These are phyloP conservation scores for Hordeum pubiflorum DNA, from an alignment of 202 grass and related monocot genomes.

Conservation along the genomic window DNA sequence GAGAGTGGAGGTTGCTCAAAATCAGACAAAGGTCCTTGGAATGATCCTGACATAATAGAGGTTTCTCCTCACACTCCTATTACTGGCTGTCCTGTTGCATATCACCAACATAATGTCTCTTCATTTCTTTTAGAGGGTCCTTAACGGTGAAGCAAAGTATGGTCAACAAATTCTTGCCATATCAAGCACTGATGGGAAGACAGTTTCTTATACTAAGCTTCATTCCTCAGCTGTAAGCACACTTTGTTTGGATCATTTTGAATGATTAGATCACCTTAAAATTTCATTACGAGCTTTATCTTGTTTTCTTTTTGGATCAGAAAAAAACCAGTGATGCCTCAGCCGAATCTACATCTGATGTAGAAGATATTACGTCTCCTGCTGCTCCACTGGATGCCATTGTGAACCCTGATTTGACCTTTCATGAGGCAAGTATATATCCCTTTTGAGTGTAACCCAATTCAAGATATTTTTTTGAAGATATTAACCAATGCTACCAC, in stretches of 20 bases:
- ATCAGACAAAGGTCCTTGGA: conserved; percentile 94
- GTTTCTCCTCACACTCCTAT: conserved; percentile 22
- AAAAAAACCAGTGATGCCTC: conserved; percentile 59
- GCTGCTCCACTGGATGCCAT: conserved; percentile 24
- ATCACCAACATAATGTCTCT: background rate
- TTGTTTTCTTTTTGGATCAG: conserved; percentile 26
- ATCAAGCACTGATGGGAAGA: conserved; percentile 46
- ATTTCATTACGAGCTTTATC: conserved; percentile 12
- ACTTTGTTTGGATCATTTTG: background rate
- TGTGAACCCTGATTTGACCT: conserved; percentile 39
- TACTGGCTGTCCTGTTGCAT: background rate
- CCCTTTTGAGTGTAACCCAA: background rate
- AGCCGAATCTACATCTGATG: conserved; percentile 68
- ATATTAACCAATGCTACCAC: background rate
- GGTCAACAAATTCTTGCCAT: conserved; percentile 46
- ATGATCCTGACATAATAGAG: conserved; percentile 75
- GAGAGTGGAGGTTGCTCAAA: conserved; percentile 77
- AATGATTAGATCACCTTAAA: background rate
- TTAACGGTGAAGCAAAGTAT: conserved; percentile 70
- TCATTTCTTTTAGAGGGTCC: conserved; percentile 47
- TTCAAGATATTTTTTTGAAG: background rate
- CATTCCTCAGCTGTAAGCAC: conserved; percentile 33
- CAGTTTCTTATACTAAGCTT: conserved; percentile 43
- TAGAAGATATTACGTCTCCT: conserved; percentile 56
- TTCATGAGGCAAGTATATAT: conserved; percentile 53